Evolutionary conservation across 2,329 filamentous ascomycete species (phyloP).

Genomic region (Neonectria sp.): DNA sequence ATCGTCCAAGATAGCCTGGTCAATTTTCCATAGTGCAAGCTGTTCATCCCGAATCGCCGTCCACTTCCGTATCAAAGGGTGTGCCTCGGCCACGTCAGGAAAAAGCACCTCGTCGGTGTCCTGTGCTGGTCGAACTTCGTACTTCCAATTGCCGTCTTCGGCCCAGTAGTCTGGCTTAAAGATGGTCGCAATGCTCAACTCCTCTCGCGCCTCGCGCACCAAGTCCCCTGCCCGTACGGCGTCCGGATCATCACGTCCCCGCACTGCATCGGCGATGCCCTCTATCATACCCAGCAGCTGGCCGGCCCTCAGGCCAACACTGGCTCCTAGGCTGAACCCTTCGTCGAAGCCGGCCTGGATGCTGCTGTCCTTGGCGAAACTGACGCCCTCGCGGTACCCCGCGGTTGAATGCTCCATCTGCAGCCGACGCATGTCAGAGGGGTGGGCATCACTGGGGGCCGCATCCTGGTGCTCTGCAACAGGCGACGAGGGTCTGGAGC

Average conservation of each 20-base stretch:
- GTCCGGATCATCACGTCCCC: slow-evolving; percentile 43
- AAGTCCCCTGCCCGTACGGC: slow-evolving; percentile 50
- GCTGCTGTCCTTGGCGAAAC: slow-evolving; percentile 79
- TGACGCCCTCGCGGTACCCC: slow-evolving; percentile 92
- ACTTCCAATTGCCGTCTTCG: slow-evolving; percentile 80
- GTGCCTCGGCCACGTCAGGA: slow-evolving; percentile 74
- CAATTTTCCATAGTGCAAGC: slow-evolving; percentile 53
- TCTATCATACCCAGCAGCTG: slow-evolving; percentile 84
- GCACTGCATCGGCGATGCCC: slow-evolving; percentile 72
- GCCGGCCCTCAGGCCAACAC: slow-evolving; percentile 82
- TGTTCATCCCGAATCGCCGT: slow-evolving; percentile 53
- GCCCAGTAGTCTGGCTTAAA: slow-evolving; percentile 79
- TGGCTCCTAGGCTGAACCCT: slow-evolving; percentile 87
- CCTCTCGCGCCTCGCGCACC: slow-evolving; percentile 66
- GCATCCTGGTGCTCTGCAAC: slow-evolving; percentile 26
- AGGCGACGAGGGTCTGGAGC: slow-evolving; percentile 45
- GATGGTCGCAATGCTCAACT: slow-evolving; percentile 73
- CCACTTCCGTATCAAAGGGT: slow-evolving; percentile 79
- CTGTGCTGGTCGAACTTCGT: slow-evolving; percentile 61
- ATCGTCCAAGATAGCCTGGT: slow-evolving; percentile 51
- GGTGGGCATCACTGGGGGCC: slow-evolving; percentile 52
- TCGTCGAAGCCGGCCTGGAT: slow-evolving; percentile 94
- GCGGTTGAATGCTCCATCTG: slow-evolving; percentile 84
- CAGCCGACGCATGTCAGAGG: slow-evolving; percentile 80
- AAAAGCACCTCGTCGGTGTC: slow-evolving; percentile 66